Evolutionary conservation across 2,329 filamentous ascomycete species (phyloP), one percentile per base, ranked within the genome.

Genomic region (Penicillium sp.): DNA sequence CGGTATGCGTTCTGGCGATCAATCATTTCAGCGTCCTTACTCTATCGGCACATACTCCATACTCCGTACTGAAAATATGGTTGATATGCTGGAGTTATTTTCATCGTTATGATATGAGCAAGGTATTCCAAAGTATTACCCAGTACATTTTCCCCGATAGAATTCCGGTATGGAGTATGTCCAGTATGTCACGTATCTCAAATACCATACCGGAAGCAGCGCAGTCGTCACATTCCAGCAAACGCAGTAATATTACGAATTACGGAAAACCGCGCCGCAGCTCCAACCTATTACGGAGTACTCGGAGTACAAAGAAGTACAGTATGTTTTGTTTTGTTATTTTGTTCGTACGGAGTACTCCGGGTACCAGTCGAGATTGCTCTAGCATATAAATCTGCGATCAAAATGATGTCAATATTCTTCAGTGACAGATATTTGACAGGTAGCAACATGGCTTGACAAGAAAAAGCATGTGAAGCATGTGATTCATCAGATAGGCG

Each of bases 141-240:
- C 18, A 36, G 51, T 52, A 55, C 50, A 43, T 50, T 50, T 52
- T 48, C 45, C 29, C 24, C 24, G 31, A 38, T 24, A n/a, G 34
- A 36, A 43, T 53, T 54, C 50, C 21, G 51, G 51, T 55, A 45
- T 51, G 59, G 8, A 29, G 36, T 53, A 53, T 48, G 44, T 39
- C 47, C 18, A 18, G 40, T 16, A 51, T 40, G 7, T 27, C 24
- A 27, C 7, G 57, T 63, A 63, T 62, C 56, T 54, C 58, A 48
- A 57, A 65, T 65, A 65, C 61, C 61, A 59, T 58, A 54, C 50
- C 46, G 29, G 27, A 41, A 53, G n/a, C 53, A 44, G 18, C 22
- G 31, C 31, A 34, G 16, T 42, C 36, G 55, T 59, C 53, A 60
- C 58, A 61, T 62, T 62, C 58, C 56, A 48, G 42, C 18, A 18